These are phyloP conservation scores for Chaetomium globosum DNA, from an alignment of 2,329 filamentous ascomycete species.

Conservation along the genomic window DNA sequence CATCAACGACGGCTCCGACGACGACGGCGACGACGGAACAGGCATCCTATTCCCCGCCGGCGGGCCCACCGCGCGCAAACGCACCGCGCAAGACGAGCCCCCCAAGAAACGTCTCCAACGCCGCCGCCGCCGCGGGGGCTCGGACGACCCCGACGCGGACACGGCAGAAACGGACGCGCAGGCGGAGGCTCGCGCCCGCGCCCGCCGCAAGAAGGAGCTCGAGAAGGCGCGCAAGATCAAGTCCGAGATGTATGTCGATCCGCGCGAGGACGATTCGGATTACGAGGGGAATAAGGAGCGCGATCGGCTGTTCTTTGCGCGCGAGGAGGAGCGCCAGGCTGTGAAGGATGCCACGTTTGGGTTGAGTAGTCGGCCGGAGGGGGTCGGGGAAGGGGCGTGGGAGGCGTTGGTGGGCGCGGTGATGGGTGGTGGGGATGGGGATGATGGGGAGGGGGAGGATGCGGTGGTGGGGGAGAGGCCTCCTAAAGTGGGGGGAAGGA, in stretches of 20 bases:
- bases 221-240: slow-evolving; percentile 81
- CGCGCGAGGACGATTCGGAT: slow-evolving; percentile 88
- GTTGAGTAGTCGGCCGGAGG: slow-evolving; percentile 20
- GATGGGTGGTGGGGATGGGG: slow-evolving; percentile 28
- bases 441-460: slow-evolving; percentile 13
- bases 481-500: slow-evolving; percentile 20
- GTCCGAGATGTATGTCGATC: slow-evolving; percentile 77
- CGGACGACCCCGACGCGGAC: slow-evolving; percentile 43
- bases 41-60: slow-evolving; percentile 70
- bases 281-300: slow-evolving; percentile 64
- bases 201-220: slow-evolving; percentile 67
- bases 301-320: slow-evolving; percentile 66
- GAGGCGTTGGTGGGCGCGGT: slow-evolving; percentile 30
- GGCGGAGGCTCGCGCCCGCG: slow-evolving; percentile 64
- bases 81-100: slow-evolving; percentile 57
- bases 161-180: slow-evolving; percentile 53
- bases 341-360: slow-evolving; percentile 45
- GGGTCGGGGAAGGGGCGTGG: slow-evolving; percentile 31
- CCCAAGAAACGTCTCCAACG: slow-evolving; percentile 64
- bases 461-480: slow-evolving; percentile 17
- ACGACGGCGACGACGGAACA: slow-evolving; percentile 47
- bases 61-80: slow-evolving; percentile 62
- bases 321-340: slow-evolving; percentile 67
- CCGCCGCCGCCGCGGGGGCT: slow-evolving; percentile 37
- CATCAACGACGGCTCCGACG: slow-evolving; percentile 49